Conservation (phyloP, 2,329 filamentous ascomycete species). For the Fusarium multiceps region DNA sequence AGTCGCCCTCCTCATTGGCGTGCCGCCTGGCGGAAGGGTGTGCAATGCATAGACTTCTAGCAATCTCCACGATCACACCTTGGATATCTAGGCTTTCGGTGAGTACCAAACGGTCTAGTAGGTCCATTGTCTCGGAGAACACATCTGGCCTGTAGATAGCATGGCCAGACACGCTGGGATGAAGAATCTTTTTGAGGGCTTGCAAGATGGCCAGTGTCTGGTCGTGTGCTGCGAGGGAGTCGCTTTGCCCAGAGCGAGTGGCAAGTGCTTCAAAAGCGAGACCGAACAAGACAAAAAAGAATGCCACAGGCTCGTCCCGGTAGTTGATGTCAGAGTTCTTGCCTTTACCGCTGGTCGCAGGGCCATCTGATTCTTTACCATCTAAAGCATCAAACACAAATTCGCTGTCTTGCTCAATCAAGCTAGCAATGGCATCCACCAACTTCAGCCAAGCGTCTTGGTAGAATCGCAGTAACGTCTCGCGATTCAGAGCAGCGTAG, state of each 20-base stretch:
- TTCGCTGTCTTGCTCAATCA: conserved; percentile 97
- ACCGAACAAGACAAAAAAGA: conserved; percentile 98
- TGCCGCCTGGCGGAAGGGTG: conserved; percentile 83
- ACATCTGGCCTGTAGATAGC: conserved; percentile 96
- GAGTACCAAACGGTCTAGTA: conserved; percentile 89
- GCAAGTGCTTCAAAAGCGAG: conserved; percentile 96
- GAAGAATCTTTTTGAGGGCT: conserved; percentile 93
- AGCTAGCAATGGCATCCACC: conserved; percentile 94
- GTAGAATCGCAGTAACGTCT: conserved; percentile 94
- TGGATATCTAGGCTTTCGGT: conserved; percentile 93
- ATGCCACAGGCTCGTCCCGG: conserved; percentile 95
- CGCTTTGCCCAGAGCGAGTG: conserved; percentile 69
- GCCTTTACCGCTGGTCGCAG: conserved; percentile 60
- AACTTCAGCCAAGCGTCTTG: conserved; percentile 97
- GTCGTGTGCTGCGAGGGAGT: conserved; percentile 73
- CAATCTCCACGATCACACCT: conserved; percentile 92
- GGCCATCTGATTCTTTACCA: conserved; percentile 73
- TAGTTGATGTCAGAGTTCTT: conserved; percentile 92
- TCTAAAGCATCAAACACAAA: conserved; percentile 98
- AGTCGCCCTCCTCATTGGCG: conserved; percentile 72
- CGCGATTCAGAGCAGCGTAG: conserved; percentile 92
- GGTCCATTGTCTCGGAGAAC: conserved; percentile 96
- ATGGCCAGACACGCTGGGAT: conserved; percentile 93
- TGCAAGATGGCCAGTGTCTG: conserved; percentile 90
- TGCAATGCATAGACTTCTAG: conserved; percentile 86